Evolutionary conservation across 257 asterid species (phyloP), one percentile per base, ranked within the genome.

Genomic region (Verbena officinalis): DNA sequence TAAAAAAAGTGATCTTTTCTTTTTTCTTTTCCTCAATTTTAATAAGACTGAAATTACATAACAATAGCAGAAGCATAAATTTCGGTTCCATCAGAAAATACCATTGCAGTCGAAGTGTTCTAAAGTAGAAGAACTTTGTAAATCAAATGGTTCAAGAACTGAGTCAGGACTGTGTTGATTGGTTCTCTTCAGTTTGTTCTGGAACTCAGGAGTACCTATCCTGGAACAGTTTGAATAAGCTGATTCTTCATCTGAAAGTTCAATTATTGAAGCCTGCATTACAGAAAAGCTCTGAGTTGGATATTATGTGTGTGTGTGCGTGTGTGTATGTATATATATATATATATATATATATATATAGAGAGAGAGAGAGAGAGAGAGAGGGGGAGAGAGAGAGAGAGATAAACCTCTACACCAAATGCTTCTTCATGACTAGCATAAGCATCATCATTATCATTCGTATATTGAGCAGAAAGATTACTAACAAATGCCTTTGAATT

Each of bases 81-180:
- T 59, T 67, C 23, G 71, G 67, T 72, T 68, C 66, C 76, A 65
- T 51, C 68, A 56, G 48, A 73, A 70, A 77, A 73, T 68, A 64
- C 72, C 62, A 33, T 65, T 59, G 70, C 68, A 49, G 68, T 69
- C 73, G 19, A 64, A 62, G 58, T 50, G 51, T 48, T 72, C 77
- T 61, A 69, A 79, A 36, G 58, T 16, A 53, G 60, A 62, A 38
- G 52, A 40, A 33, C 46, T 59, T 60, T 72, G 81, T 62, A 54
- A 59, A 65, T 65, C 62, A 16, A 60, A 75, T 67, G 82, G 77
- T 51, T 86, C 89, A 64, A 86, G 70, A 65, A 86, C 88, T 17
- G 95, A 88, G 79, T 69, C 72, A 46, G 95, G 96, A 75, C 96
- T 84, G 17, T 23, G 64, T 62, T 81, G 86, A 75, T 67, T 53